Conservation (phyloP, 768 basidiomycete species). For the Mrakia frigida region DNA sequence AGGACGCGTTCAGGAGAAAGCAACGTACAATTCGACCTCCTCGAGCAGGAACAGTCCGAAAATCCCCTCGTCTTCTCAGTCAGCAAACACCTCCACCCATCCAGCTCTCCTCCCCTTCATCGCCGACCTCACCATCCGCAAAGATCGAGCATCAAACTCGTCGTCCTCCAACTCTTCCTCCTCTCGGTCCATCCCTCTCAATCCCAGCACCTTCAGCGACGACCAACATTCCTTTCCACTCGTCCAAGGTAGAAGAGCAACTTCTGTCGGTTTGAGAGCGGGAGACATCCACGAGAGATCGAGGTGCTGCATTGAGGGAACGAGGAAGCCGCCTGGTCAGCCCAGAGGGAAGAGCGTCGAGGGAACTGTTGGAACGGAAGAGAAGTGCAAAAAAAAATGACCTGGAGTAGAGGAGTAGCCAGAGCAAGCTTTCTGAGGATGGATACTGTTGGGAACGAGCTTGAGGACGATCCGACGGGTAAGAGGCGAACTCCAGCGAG, state of each 20-base stretch:
- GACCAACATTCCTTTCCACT: constrained; percentile 1
- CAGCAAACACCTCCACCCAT: background rate
- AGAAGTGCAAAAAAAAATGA: background rate
- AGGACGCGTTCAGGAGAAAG: too few relatives aligned
- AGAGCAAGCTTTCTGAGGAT: background rate
- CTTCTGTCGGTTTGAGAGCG: background rate
- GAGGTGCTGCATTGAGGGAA: background rate
- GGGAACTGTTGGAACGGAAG: background rate
- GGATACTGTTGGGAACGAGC: background rate
- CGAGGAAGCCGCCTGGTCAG: too few relatives aligned
- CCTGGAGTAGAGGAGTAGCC: background rate
- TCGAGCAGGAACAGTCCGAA: too few relatives aligned
- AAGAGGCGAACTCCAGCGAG: background rate
- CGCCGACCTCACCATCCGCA: background rate
- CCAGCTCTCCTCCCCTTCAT: constrained; percentile 8
- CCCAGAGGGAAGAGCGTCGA: background rate
- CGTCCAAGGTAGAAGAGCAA: constrained; percentile 4
- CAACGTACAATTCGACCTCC: too few relatives aligned
- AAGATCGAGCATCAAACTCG: background rate
- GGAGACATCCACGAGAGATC: constrained; percentile 3
- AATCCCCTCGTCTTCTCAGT: background rate
- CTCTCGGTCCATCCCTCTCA: background rate
- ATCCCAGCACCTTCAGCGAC: background rate
- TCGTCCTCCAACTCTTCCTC: background rate
- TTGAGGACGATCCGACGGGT: constrained; percentile 6